These are phyloP conservation scores for Moniliophthora roreri DNA, from an alignment of 1,284 basidiomycete species.

Conservation along the genomic window DNA sequence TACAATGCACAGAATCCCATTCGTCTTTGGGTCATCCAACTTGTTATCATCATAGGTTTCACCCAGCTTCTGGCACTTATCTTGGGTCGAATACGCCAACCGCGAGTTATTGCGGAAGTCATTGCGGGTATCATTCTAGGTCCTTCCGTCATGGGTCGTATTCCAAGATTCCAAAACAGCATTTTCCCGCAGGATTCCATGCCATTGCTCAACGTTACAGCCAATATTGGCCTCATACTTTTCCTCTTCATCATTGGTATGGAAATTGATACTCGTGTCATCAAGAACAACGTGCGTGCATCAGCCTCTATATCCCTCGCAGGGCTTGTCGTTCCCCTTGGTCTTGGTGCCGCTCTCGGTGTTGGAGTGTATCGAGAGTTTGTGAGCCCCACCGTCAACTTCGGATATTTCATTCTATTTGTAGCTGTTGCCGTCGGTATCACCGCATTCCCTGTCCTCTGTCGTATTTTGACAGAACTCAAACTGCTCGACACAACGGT, in stretches of 20 bases:
- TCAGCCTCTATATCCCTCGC: slow-evolving; percentile 59
- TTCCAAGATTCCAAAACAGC: slow-evolving; percentile 64
- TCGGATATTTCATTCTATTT: slow-evolving; percentile 90
- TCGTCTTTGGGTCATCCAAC: slow-evolving; percentile 83
- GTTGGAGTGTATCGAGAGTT: slow-evolving; percentile 82
- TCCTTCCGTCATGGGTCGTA: slow-evolving; percentile 74
- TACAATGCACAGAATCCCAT: slow-evolving; percentile 70
- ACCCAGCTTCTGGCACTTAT: slow-evolving; percentile 68
- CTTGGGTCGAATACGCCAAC: slow-evolving; percentile 73
- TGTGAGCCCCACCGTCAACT: slow-evolving; percentile 61
- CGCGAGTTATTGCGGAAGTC: slow-evolving; percentile 86
- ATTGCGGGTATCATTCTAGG: slow-evolving; percentile 83
- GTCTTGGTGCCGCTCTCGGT: slow-evolving; percentile 82
- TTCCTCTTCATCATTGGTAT: slow-evolving; percentile 91
- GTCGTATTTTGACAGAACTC: slow-evolving; percentile 78
- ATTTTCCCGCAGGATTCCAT: slow-evolving; percentile 81
- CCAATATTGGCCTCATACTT: slow-evolving; percentile 86
- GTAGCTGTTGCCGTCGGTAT: slow-evolving; percentile 88
- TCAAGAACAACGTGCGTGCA: slow-evolving; percentile 58
- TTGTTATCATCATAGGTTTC: slow-evolving; percentile 75
- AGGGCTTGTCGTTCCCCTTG: slow-evolving; percentile 79
- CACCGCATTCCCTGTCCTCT: slow-evolving; percentile 92
- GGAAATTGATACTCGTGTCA: slow-evolving; percentile 77
- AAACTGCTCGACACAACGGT: slow-evolving; percentile 88
- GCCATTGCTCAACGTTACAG: slow-evolving; percentile 77